phyloP scores from a whole-genome alignment of 179 eudicot species.

The Beta lomatogona region DNA sequence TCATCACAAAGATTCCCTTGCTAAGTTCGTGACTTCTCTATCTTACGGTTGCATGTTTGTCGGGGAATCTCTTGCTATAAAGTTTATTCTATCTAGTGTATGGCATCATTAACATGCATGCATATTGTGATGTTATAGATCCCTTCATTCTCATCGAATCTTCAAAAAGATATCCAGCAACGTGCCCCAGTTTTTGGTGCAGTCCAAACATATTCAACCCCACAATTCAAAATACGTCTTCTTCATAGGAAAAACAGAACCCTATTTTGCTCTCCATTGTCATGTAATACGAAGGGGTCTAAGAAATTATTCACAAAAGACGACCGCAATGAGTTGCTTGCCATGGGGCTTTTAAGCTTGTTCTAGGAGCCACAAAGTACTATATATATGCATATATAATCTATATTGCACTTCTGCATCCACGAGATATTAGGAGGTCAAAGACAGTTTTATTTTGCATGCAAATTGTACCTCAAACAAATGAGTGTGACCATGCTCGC shows the following conservation, averaged over 20 bases:
- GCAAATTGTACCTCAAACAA: constrained; percentile 62
- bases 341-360: neutral
- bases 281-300: neutral
- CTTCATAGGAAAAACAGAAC: neutral
- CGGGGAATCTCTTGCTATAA: too few species aligned
- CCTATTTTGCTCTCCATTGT: neutral
- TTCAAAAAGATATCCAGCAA: neutral
- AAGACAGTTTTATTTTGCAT: neutral
- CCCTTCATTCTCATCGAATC: neutral
- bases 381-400: neutral
- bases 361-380: neutral
- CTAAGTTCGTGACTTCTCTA: neutral
- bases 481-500: constrained; percentile 97
- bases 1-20: neutral
- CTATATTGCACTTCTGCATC: neutral
- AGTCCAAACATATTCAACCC: neutral
- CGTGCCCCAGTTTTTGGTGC: neutral
- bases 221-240: neutral
- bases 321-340: neutral
- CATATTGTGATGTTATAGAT: neutral
- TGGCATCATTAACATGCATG: neutral
- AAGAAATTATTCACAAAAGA: neutral
- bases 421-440: neutral
- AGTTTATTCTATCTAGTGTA: neutral
- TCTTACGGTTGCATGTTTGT: neutral